These are phyloP conservation scores for Xerocomus brunneocitrinus DNA, from an alignment of 768 basidiomycete genomes.

Conservation along the genomic window DNA sequence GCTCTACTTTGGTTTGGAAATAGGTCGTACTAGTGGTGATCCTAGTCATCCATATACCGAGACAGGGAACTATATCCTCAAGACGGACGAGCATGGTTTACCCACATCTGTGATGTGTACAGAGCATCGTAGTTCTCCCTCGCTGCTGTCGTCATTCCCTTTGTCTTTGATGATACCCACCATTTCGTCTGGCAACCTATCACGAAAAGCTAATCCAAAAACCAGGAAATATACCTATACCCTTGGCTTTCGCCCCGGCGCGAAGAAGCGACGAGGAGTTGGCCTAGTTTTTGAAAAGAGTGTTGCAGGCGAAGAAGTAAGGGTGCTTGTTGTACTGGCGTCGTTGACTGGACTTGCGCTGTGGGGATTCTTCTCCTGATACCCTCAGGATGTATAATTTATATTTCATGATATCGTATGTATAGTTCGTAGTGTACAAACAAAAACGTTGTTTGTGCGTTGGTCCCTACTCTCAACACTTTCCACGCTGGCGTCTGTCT, in stretches of 20 bases:
- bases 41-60: slow-evolving; percentile 28
- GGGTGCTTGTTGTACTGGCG: slow-evolving; percentile 23
- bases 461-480: neutral
- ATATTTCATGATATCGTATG: no score
- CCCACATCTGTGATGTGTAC: slow-evolving; percentile 49
- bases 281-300: slow-evolving; percentile 53
- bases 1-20: slow-evolving; percentile 41
- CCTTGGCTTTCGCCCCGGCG: slow-evolving; percentile 30
- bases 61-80: slow-evolving; percentile 53
- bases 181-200: neutral
- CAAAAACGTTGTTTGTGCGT: slow-evolving; percentile 17
- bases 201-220: slow-evolving; percentile 32
- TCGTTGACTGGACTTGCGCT: slow-evolving; percentile 29
- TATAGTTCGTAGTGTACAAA: slow-evolving; percentile 5
- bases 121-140: slow-evolving; percentile 38
- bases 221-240: slow-evolving; percentile 21
- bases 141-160: slow-evolving; percentile 27
- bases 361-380: slow-evolving; percentile 30
- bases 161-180: slow-evolving; percentile 24
- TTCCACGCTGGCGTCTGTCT: slow-evolving; percentile 28
- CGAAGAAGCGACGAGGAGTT: slow-evolving; percentile 38
- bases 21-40: slow-evolving; percentile 31
- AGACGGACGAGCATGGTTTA: slow-evolving; percentile 60
- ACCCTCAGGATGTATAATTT: neutral
- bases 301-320: slow-evolving; percentile 64